Base-by-base conservation (phyloP, 2,329 filamentous ascomycete species). In the Cytospora paraplurivora region DNA sequence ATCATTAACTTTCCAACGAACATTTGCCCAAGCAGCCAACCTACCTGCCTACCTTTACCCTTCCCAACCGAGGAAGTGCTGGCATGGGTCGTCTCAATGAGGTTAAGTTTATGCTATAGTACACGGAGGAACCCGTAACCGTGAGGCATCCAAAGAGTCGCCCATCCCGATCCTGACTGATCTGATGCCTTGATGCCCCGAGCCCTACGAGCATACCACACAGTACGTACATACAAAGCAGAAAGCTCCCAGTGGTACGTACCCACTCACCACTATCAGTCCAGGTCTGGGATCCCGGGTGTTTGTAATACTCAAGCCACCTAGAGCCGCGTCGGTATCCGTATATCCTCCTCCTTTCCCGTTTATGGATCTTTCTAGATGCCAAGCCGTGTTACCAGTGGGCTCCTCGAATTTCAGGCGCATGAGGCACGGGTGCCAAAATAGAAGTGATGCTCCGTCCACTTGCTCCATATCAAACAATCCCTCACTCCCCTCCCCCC, bases 371-470 rank as follows among this genome's bases (percentile, higher is more conserved):
- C 44, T 47, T 47, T 47, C 44, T 47, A 47, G 44, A 47, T 19
- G 44, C 44, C 44, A 12, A 21, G 27, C 44, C 10, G 44, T 47
- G n/a, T 41, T 21, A 6, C 21, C 11, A 17, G 19, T n/a, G 54
- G 37, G 27, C 19, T 41, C 54, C 13, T 56, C 33, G 37, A 34
- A 34, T 44, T 56, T 56, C 19, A 7, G n/a, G n/a, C 54, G 54
- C 19, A 56, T 47, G 7, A 21, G 27, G 27, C 27, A 27, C 11
- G 44, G 44, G n/a, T 47, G 12, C 21, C 44, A 12, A 21, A 34
- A 44, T 32, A 21, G 53, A 52, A 49, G 44, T 17, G 21, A 21
- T 27, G n/a, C 7, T 21, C 44, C n/a, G n/a, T 17, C 44, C 10
- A n/a, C n/a, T 17, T n/a, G 44, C 44, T 17, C 44, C 44, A 47